Percentiles rank a stretch among this genome's conserved stretches.
phyloP scores from a whole-genome alignment of 2,329 filamentous ascomycete genomes.

The Diplodia mutila region DNA sequence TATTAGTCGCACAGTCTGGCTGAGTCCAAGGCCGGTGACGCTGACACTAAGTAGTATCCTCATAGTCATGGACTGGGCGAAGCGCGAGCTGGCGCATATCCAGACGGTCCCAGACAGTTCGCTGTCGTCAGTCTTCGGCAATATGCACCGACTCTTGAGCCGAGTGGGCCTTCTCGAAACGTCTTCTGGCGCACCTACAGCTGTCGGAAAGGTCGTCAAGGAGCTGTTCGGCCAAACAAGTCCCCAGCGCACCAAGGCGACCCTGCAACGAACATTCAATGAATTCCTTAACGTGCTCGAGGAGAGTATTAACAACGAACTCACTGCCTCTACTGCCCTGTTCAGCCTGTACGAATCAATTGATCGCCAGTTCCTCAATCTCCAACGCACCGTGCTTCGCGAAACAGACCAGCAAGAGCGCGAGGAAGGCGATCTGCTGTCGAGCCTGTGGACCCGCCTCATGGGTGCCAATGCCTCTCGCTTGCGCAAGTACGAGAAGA shows the following conservation, averaged over 20 bases:
- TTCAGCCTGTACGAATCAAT: constrained; percentile 91
- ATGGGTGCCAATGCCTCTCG: constrained; percentile 75
- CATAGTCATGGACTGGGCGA: constrained; percentile 95
- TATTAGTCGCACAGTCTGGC: constrained; percentile 33
- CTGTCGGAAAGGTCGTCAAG: constrained; percentile 69
- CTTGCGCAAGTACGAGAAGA: constrained; percentile 90
- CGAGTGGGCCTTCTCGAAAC: constrained; percentile 53
- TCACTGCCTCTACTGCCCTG: constrained; percentile 76
- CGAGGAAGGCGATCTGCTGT: constrained; percentile 78
- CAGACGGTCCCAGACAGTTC: constrained; percentile 63
- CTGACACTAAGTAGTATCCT: constrained; percentile 65
- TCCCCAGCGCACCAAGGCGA: constrained; percentile 77
- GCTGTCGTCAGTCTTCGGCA: constrained; percentile 77
- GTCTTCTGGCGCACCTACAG: constrained; percentile 60
- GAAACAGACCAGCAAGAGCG: constrained; percentile 82
- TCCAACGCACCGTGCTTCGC: constrained; percentile 81
- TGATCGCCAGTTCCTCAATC: constrained; percentile 85
- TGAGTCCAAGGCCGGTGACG: constrained; percentile 27
- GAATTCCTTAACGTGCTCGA: constrained; percentile 87
- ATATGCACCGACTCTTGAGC: constrained; percentile 77
- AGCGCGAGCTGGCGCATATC: constrained; percentile 76
- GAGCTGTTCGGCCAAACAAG: constrained; percentile 78
- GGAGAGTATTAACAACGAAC: constrained; percentile 82
- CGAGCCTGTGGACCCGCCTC: constrained; percentile 82
- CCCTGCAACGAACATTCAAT: constrained; percentile 83